A percentile compares a stretch with the other conserved stretches of the same genome.
Evolutionary conservation across 495 filamentous ascomycete species (phyloP).

Genomic region (Talaromyces liani): DNA sequence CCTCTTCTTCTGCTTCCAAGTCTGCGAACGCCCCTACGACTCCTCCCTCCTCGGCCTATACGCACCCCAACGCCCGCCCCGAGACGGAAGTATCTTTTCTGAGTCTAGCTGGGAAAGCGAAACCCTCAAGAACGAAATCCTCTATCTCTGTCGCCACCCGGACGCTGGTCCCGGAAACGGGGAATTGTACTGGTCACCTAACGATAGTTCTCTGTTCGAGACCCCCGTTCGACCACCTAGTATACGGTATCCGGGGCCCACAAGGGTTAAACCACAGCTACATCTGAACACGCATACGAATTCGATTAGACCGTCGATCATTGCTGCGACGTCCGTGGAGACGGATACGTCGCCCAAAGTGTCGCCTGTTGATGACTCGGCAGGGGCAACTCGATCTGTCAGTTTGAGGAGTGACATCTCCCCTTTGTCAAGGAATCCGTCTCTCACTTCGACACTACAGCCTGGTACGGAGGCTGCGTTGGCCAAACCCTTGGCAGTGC

Average conservation of each 20-base stretch:
- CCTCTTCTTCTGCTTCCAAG: constrained; percentile 33
- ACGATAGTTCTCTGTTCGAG: constrained; percentile 21
- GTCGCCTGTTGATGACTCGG: constrained; percentile 19
- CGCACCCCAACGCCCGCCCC: constrained; percentile 13
- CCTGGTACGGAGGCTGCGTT: constrained; percentile 5
- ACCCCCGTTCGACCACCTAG: constrained; percentile 24
- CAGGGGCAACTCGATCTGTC: not conserved
- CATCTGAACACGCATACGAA: constrained; percentile 23
- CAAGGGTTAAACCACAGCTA: constrained; percentile 26
- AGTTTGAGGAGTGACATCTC: not conserved
- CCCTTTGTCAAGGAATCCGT: constrained; percentile 2
- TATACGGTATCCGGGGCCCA: constrained; percentile 28
- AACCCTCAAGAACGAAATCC: constrained; percentile 34
- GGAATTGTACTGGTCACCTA: constrained; percentile 23
- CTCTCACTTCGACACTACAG: not conserved
- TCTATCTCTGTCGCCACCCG: constrained; percentile 32
- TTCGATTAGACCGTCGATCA: constrained; percentile 21
- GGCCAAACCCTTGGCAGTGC: not conserved
- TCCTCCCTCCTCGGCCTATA: constrained; percentile 35
- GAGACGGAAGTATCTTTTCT: constrained; percentile 31
- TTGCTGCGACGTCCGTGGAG: constrained; percentile 16
- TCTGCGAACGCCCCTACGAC: constrained; percentile 36
- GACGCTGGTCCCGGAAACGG: constrained; percentile 22
- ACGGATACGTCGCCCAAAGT: constrained; percentile 18
- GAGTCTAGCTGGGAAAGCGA: constrained; percentile 35